phyloP scores from a whole-genome alignment of 2,329 filamentous ascomycete species.

The Trichoderma atrobrunneum region DNA sequence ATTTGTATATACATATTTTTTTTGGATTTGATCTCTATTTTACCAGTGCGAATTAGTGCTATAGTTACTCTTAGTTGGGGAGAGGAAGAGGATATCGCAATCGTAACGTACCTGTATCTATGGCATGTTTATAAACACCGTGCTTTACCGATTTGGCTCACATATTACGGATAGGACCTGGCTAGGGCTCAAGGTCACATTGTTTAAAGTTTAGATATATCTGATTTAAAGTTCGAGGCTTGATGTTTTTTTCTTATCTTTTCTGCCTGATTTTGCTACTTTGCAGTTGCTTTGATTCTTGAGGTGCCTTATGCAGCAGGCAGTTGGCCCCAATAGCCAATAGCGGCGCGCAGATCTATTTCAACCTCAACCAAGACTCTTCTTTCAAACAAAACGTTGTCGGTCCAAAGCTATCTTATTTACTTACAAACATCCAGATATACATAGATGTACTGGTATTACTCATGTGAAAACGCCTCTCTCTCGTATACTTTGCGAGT shows the following conservation, averaged over 20 bases:
- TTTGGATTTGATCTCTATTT: not conserved
- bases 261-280: not conserved
- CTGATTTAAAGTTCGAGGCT: not conserved
- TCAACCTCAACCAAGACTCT: not conserved
- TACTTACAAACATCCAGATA: not conserved
- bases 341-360: not conserved
- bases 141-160: not conserved
- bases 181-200: not conserved
- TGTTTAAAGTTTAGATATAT: not conserved
- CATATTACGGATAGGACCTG: not conserved
- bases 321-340: not conserved
- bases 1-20: conserved; percentile 10
- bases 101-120: not conserved
- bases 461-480: not conserved
- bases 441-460: not conserved
- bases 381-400: too few relatives aligned
- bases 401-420: not conserved
- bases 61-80: not conserved
- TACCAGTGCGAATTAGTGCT: not conserved
- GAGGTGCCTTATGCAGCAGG: not conserved
- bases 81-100: not conserved
- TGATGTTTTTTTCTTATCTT: not conserved
- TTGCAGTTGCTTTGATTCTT: not conserved
- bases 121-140: not conserved
- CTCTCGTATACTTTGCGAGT: not conserved